Conservation (phyloP, 192 early-diverging fungal genomes). For the Chytriomyces confervae region DNA sequence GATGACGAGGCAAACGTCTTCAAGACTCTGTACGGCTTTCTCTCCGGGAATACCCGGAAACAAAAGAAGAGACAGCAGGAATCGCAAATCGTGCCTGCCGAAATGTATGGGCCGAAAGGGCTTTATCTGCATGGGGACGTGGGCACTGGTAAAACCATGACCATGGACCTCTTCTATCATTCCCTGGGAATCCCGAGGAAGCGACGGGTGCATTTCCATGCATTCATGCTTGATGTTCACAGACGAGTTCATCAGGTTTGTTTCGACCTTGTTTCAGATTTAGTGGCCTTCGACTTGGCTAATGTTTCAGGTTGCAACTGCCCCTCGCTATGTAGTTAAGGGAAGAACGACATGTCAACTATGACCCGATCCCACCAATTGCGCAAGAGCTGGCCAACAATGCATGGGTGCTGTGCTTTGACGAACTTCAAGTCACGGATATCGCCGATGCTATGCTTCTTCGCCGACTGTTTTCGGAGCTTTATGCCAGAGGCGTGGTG, state of each 20-base stretch:
- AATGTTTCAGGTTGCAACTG: too few relatives aligned
- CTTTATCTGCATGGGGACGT: slow-evolving; percentile 57
- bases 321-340: background rate
- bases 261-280: too few relatives aligned
- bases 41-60: background rate
- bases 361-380: slow-evolving; percentile 75
- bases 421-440: slow-evolving; percentile 97
- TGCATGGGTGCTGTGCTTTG: slow-evolving; percentile 90
- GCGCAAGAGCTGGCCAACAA: slow-evolving; percentile 81
- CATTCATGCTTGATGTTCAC: slow-evolving; percentile 97
- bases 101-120: slow-evolving; percentile 40
- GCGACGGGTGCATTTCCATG: slow-evolving; percentile 92
- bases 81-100: background rate
- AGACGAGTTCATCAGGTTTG: slow-evolving; percentile 55
- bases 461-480: slow-evolving; percentile 77
- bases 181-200: slow-evolving; percentile 73
- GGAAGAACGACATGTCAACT: slow-evolving; percentile 18
- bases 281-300: too few relatives aligned
- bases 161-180: slow-evolving; percentile 96
- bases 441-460: slow-evolving; percentile 97
- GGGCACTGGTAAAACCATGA: slow-evolving; percentile 89
- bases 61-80: slow-evolving; percentile 2
- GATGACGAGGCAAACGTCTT: slow-evolving; percentile 31
- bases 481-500: slow-evolving; percentile 87
- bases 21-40: background rate